phyloP scores from a whole-genome alignment of 805 yeast genomes.

The Yamadazyma nakazawae region DNA sequence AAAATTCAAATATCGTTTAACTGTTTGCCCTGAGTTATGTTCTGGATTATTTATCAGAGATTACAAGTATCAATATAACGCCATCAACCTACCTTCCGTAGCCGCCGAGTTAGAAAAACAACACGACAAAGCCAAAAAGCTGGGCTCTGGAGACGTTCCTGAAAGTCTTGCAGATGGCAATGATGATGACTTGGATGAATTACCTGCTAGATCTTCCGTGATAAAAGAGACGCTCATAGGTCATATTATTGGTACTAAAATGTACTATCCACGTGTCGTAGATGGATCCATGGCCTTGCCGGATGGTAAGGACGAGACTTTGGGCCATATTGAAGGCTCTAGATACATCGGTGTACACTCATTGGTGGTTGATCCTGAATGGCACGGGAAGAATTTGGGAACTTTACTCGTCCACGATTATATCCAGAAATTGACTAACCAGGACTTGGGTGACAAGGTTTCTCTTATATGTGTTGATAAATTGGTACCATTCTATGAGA shows the following conservation, averaged over 20 bases:
- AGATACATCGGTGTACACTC: conserved; percentile 78
- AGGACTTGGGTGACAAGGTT: conserved; percentile 77
- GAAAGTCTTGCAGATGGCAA: conserved; percentile 13
- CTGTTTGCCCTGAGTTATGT: conserved; percentile 84
- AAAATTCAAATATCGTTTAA: conserved; percentile 63
- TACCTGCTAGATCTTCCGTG: conserved; percentile 49
- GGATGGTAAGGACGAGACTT: conserved; percentile 21
- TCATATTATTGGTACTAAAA: conserved; percentile 77
- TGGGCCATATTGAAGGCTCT: conserved; percentile 77
- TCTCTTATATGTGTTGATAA: conserved; percentile 68
- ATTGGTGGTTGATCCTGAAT: conserved; percentile 70
- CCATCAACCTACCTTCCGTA: conserved; percentile 39
- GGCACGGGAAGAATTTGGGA: conserved; percentile 80
- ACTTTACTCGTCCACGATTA: conserved; percentile 82
- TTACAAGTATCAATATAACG: conserved; percentile 46
- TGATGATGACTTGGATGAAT: conserved; percentile 34
- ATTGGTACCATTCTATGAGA: conserved; percentile 72
- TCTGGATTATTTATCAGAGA: conserved; percentile 82
- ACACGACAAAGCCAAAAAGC: conserved; percentile 11
- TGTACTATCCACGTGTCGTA: conserved; percentile 46
- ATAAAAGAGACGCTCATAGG: conserved; percentile 68
- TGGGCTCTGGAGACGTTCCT: conserved; percentile 6
- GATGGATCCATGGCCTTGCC: conserved; percentile 63
- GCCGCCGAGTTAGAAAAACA: conserved; percentile 33
- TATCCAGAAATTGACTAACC: conserved; percentile 83